Evolutionary conservation across 371 early-diverging fungal genomes (phyloP).

Genomic region (Lichtheimia ramosa): DNA sequence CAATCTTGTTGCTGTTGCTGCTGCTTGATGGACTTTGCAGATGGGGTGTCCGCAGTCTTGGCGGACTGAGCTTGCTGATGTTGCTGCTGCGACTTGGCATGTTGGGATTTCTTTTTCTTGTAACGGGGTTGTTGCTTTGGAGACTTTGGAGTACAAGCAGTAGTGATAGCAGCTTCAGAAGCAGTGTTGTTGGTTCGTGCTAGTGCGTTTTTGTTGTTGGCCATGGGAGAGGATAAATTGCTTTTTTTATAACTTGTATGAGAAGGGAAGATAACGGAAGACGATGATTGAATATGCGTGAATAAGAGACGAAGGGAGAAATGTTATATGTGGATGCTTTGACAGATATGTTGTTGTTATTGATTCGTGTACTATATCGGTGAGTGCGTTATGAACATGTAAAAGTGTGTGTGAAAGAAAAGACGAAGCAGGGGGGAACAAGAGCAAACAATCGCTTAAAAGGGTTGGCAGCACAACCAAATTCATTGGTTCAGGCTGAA

Average conservation of each 20-base stretch:
- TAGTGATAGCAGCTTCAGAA: background rate
- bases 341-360: too few species aligned
- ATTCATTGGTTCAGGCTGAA: slow-evolving; percentile 4
- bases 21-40: background rate
- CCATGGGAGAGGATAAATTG: background rate
- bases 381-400: background rate
- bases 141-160: background rate
- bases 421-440: background rate
- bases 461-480: background rate
- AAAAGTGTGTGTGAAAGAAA: slow-evolving; percentile 3
- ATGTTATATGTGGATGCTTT: background rate
- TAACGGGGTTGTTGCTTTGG: background rate
- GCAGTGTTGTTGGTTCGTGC: background rate
- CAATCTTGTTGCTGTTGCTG: background rate
- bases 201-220: background rate
- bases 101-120: background rate
- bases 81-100: background rate
- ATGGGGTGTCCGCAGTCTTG: background rate
- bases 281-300: background rate
- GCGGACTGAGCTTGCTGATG: background rate
- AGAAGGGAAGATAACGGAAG: background rate
- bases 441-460: background rate
- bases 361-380: too few species aligned
- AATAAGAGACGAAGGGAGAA: background rate
- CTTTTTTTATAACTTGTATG: slow-evolving; percentile 4